Evolutionary conservation across 805 yeast species (phyloP).

Genomic region (Metschnikowia dekortorum): DNA sequence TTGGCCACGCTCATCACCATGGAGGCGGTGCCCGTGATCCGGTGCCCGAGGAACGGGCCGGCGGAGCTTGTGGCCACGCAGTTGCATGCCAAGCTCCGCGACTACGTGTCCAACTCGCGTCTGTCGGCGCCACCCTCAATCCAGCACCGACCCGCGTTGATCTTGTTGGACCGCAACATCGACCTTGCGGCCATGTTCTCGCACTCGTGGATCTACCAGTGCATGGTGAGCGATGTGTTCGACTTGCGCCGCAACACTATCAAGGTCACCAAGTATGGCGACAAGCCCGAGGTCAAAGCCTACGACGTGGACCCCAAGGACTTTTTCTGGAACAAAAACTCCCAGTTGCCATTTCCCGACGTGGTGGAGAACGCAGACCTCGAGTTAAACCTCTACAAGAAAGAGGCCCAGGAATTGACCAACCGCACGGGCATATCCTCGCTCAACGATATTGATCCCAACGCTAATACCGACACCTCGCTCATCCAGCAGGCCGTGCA

Average conservation of each 20-base stretch:
- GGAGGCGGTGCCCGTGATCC: slow-evolving; percentile 79
- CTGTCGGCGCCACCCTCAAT: slow-evolving; percentile 17
- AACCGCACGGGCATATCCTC: slow-evolving; percentile 68
- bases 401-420: slow-evolving; percentile 84
- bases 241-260: slow-evolving; percentile 78
- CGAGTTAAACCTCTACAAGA: slow-evolving; percentile 75
- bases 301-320: slow-evolving; percentile 92
- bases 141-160: slow-evolving; percentile 66
- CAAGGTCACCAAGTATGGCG: slow-evolving; percentile 42
- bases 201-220: slow-evolving; percentile 97
- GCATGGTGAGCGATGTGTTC: slow-evolving; percentile 92
- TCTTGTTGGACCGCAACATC: slow-evolving; percentile 81
- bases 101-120: slow-evolving; percentile 72
- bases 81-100: slow-evolving; percentile 78
- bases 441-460: slow-evolving; percentile 69
- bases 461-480: slow-evolving; percentile 50
- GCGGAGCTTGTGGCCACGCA: slow-evolving; percentile 91
- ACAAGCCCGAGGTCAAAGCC: slow-evolving; percentile 40
- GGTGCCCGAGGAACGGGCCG: slow-evolving; percentile 91
- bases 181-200: slow-evolving; percentile 92
- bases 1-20: slow-evolving; percentile 75
- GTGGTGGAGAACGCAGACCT: slow-evolving; percentile 96
- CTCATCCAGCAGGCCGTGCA: slow-evolving; percentile 84
- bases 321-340: slow-evolving; percentile 83
- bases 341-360: slow-evolving; percentile 92